These are phyloP conservation scores for Barbarea vulgaris DNA, from an alignment of 345 rosid genomes.

Conservation along the genomic window DNA sequence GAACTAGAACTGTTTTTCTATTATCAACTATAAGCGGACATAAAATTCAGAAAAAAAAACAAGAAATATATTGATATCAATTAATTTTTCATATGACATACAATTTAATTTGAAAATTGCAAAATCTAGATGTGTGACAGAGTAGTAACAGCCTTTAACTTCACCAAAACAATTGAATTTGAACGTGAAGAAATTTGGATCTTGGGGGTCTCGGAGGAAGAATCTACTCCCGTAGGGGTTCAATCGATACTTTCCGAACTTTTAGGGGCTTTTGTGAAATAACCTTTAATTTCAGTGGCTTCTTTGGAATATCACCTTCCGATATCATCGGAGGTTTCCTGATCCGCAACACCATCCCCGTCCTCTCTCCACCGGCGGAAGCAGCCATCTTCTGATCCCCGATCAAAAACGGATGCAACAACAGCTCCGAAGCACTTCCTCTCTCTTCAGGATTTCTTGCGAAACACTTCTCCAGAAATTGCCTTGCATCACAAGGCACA, in stretches of 20 bases:
- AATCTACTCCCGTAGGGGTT: slow-evolving; percentile 8
- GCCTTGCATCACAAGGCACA: slow-evolving; percentile 33
- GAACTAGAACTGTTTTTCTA: not conserved
- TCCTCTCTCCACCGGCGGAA: slow-evolving; percentile 3
- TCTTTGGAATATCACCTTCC: slow-evolving; percentile 17
- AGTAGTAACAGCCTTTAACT: not conserved
- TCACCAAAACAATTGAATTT: not conserved
- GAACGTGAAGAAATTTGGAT: not conserved
- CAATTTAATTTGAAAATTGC: not conserved
- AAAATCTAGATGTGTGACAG: not conserved
- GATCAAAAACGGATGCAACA: slow-evolving; percentile 36
- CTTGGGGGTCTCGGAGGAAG: not conserved
- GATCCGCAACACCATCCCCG: slow-evolving; percentile 20
- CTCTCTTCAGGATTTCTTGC: slow-evolving; percentile 26
- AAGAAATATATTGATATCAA: not conserved
- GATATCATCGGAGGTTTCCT: slow-evolving; percentile 12
- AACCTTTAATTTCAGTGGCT: slow-evolving; percentile 13
- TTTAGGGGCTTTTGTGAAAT: not conserved
- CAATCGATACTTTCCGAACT: not conserved
- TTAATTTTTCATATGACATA: not conserved
- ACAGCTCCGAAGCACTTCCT: slow-evolving; percentile 35
- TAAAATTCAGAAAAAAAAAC: not conserved
- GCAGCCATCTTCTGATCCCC: not conserved
- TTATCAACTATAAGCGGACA: not conserved
- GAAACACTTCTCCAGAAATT: slow-evolving; percentile 34